These are phyloP conservation scores for Ceratobasidium theobromae DNA, from an alignment of 1,284 basidiomycete genomes.

Conservation along the genomic window DNA sequence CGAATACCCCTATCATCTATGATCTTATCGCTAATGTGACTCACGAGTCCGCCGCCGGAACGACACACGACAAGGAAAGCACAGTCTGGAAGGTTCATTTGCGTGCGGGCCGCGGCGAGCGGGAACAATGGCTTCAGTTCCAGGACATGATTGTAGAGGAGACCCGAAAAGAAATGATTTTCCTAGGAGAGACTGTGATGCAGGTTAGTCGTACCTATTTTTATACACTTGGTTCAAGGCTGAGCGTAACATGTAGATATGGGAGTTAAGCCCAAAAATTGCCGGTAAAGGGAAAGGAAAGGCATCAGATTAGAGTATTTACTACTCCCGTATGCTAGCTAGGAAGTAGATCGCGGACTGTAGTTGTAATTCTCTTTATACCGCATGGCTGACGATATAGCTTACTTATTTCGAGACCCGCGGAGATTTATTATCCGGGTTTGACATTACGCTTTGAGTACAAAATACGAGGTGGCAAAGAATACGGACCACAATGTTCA, in stretches of 20 bases:
- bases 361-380: no score
- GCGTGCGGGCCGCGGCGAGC: constrained; percentile 64
- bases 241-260: constrained; percentile 9
- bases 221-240: not conserved
- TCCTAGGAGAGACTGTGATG: constrained; percentile 92
- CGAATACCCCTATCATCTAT: constrained; percentile 67
- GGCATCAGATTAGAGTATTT: not conserved
- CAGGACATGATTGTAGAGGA: constrained; percentile 97
- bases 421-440: no score
- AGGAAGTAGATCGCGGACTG: no score
- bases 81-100: constrained; percentile 94
- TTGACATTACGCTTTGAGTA: no score
- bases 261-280: constrained; percentile 25
- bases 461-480: not conserved
- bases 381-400: no score
- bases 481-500: not conserved
- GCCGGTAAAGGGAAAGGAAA: constrained; percentile 17
- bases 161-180: constrained; percentile 95
- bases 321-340: not conserved
- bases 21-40: constrained; percentile 96
- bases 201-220: constrained; percentile 59
- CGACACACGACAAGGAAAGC: constrained; percentile 83
- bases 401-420: no score
- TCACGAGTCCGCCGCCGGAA: constrained; percentile 92
- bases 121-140: constrained; percentile 94